Conservation (phyloP, 805 yeast genomes). For the Yarrowia sp. region DNA sequence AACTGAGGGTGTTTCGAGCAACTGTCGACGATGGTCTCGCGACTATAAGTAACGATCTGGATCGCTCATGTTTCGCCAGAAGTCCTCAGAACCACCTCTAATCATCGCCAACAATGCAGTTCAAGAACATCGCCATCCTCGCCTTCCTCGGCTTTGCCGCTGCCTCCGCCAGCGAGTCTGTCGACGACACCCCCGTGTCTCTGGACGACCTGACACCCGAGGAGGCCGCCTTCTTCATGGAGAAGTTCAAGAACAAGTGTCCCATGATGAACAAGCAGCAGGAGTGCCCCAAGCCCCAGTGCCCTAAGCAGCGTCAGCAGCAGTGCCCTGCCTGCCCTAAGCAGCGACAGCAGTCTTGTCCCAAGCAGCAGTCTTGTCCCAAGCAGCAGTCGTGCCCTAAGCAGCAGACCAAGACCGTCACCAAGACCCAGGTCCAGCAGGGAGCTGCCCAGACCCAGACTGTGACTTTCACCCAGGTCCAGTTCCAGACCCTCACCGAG, state of each 20-base stretch:
- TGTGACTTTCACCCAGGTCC: background rate
- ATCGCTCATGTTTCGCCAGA: too few relatives aligned
- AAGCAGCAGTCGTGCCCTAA: background rate
- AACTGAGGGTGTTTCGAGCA: too few relatives aligned
- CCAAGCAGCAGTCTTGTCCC: constrained; percentile 8
- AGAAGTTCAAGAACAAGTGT: constrained; percentile 13
- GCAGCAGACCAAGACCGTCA: background rate
- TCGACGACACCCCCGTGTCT: background rate
- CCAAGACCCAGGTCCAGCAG: background rate
- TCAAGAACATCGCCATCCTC: constrained; percentile 16
- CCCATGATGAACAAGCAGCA: background rate
- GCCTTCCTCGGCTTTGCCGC: constrained; percentile 5
- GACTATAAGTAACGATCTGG: too few relatives aligned
- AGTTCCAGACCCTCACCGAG: background rate
- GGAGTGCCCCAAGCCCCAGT: background rate
- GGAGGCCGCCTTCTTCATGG: constrained; percentile 14
- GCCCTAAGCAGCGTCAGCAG: constrained; percentile 22
- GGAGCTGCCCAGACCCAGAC: background rate
- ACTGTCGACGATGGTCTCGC: too few relatives aligned
- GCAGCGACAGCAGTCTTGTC: constrained; percentile 1
- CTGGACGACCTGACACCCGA: constrained; percentile 6
- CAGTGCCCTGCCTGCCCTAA: constrained; percentile 7
- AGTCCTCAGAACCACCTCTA: background rate
- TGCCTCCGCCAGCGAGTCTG: background rate
- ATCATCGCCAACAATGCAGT: background rate